These are phyloP conservation scores for Psilocybe azurescens DNA, from an alignment of 768 basidiomycete genomes.

Conservation along the genomic window DNA sequence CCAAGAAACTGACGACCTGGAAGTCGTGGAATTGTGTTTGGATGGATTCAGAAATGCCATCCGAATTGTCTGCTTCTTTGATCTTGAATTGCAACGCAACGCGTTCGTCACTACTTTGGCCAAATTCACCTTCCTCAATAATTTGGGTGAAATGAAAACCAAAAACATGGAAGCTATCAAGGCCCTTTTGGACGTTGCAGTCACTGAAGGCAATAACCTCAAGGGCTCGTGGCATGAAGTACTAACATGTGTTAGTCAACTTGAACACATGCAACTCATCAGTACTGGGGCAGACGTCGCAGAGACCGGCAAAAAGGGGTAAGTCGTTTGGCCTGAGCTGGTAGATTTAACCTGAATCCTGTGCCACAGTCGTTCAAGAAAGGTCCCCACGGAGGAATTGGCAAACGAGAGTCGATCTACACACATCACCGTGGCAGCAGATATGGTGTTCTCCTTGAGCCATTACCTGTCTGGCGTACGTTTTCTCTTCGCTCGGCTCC, in stretches of 20 bases:
- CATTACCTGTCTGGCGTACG: constrained; percentile 93
- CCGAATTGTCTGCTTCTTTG: constrained; percentile 95
- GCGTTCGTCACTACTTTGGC: constrained; percentile 96
- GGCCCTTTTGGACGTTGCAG: constrained; percentile 89
- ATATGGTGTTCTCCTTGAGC: constrained; percentile 98
- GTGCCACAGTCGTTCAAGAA: constrained; percentile 50
- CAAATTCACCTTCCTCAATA: constrained; percentile 98
- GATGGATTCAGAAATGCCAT: constrained; percentile 99
- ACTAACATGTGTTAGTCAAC: constrained; percentile 94
- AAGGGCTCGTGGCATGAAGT: constrained; percentile 98
- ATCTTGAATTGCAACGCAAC: constrained; percentile 96
- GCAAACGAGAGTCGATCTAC: constrained; percentile 97
- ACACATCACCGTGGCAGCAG: constrained; percentile 97
- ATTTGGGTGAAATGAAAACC: constrained; percentile 97
- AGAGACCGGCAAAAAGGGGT: constrained; percentile 85
- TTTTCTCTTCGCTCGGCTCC: constrained; percentile 16
- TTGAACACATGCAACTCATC: constrained; percentile 98
- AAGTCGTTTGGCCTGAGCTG: constrained; percentile 28
- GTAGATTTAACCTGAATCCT: neutral
- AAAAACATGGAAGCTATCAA: constrained; percentile 99
- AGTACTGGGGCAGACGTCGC: constrained; percentile 87
- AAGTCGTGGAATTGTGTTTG: constrained; percentile 88
- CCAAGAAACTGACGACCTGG: constrained; percentile 94
- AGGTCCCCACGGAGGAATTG: constrained; percentile 87
- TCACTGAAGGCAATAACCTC: constrained; percentile 95